A percentile compares a stretch with the other conserved stretches of the same genome.
Conservation (phyloP, 805 yeast genomes). For the Candida loeiensis region DNA sequence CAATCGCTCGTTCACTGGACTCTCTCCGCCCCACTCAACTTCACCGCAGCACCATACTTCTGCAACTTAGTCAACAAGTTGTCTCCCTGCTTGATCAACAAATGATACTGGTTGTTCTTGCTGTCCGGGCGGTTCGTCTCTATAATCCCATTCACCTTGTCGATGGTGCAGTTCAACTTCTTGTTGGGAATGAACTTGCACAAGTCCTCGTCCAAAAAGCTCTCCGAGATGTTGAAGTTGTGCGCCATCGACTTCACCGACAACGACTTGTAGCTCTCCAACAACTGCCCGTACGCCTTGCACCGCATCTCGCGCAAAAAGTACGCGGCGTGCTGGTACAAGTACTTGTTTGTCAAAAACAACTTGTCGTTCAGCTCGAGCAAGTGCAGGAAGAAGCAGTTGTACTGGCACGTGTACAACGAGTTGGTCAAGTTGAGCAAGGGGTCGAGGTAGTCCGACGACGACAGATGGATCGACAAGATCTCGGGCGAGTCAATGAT, state of each 20-base stretch:
- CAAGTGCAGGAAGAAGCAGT: constrained; percentile 70
- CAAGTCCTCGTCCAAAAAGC: constrained; percentile 81
- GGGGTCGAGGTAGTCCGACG: constrained; percentile 70
- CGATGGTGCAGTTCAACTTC: constrained; percentile 92
- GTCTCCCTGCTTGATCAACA: constrained; percentile 88
- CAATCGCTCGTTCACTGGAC: constrained; percentile 21
- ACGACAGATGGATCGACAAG: constrained; percentile 69
- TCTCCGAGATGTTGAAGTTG: constrained; percentile 85
- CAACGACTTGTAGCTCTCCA: constrained; percentile 90
- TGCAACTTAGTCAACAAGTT: constrained; percentile 88
- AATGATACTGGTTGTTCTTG: constrained; percentile 90
- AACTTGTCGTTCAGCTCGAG: constrained; percentile 74
- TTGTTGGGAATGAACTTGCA: constrained; percentile 90
- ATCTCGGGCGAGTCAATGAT: constrained; percentile 94
- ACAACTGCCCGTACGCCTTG: constrained; percentile 88
- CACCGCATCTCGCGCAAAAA: constrained; percentile 91
- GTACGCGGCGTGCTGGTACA: constrained; percentile 74
- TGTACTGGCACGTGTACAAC: constrained; percentile 84
- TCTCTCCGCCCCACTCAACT: constrained; percentile 87
- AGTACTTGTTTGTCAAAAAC: constrained; percentile 58
- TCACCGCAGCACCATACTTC: constrained; percentile 95
- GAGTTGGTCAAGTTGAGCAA: constrained; percentile 80
- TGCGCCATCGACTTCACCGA: constrained; percentile 91
- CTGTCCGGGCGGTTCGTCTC: constrained; percentile 96
- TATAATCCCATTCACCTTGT: constrained; percentile 89